phyloP scores from a whole-genome alignment of 257 asterid species.

The Nemophila menziesii region DNA sequence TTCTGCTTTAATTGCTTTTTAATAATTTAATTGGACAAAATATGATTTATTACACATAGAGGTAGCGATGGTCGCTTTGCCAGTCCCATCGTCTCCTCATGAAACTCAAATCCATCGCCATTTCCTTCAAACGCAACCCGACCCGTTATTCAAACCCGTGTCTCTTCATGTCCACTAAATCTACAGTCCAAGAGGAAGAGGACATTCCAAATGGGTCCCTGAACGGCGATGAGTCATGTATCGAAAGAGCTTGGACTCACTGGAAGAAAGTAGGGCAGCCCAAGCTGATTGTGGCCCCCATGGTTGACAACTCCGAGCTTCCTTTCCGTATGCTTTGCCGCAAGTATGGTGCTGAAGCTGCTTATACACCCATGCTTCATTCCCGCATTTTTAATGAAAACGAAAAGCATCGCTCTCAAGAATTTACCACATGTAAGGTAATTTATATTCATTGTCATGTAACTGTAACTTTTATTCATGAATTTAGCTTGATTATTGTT shows the following conservation, averaged over 20 bases:
- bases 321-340: conserved; percentile 94
- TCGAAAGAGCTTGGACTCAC: conserved; percentile 88
- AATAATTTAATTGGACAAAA: too few relatives aligned
- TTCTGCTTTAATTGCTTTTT: too few relatives aligned
- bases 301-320: conserved; percentile 97
- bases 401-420: conserved; percentile 65
- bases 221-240: conserved; percentile 47
- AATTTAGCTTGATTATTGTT: not conserved
- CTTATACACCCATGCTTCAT: conserved; percentile 96
- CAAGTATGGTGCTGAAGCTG: conserved; percentile 88
- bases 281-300: conserved; percentile 71
- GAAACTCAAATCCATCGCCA: conserved; percentile 22
- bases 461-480: not conserved
- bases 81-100: conserved; percentile 18
- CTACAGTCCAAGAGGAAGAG: conserved; percentile 7
- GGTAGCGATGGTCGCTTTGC: conserved; percentile 3
- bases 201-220: conserved; percentile 47
- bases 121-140: conserved; percentile 5
- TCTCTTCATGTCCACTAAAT: conserved; percentile 45
- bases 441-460: too few relatives aligned
- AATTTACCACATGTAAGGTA: conserved; percentile 88
- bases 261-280: conserved; percentile 81
- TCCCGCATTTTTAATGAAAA: conserved; percentile 72
- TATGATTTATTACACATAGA: not conserved
- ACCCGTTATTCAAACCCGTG: conserved; percentile 7